Percentiles rank a stretch among this genome's conserved stretches.
Conservation (phyloP, 2,329 filamentous ascomycete genomes). For the Tolypocladium tundrense region DNA sequence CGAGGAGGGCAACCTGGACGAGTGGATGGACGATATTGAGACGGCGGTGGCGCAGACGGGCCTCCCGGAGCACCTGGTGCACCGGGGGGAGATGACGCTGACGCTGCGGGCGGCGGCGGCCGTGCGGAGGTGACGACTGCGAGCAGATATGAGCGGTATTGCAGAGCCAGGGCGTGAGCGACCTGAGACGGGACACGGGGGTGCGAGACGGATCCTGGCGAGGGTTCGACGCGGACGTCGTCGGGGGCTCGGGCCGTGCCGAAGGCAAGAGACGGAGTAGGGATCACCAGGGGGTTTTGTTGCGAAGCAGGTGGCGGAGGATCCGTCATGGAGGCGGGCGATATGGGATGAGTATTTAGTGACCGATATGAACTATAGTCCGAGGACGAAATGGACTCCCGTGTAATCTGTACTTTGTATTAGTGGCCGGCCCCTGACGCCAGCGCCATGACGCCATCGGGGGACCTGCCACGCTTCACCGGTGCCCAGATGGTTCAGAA, state of each 20-base stretch:
- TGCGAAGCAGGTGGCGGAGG: too few species aligned
- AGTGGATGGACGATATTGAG: slow-evolving; percentile 8
- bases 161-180: background rate
- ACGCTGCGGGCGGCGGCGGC: slow-evolving; percentile 2
- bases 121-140: background rate
- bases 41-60: slow-evolving; percentile 1
- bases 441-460: too few species aligned
- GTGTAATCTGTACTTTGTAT: too few species aligned
- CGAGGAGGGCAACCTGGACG: slow-evolving; percentile 7
- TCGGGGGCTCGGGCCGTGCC: background rate
- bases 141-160: background rate
- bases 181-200: background rate
- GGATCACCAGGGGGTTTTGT: too few species aligned
- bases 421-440: too few species aligned
- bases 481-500: too few species aligned
- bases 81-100: slow-evolving; percentile 2
- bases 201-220: background rate
- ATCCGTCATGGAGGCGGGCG: too few species aligned
- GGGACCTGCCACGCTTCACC: too few species aligned
- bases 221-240: background rate
- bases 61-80: slow-evolving; percentile 5
- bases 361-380: too few species aligned
- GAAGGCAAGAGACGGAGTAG: background rate
- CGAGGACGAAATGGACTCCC: too few species aligned
- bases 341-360: too few species aligned